Evolutionary conservation across 106 monocot species (phyloP).

Genomic region (Hemerocallis citrina): DNA sequence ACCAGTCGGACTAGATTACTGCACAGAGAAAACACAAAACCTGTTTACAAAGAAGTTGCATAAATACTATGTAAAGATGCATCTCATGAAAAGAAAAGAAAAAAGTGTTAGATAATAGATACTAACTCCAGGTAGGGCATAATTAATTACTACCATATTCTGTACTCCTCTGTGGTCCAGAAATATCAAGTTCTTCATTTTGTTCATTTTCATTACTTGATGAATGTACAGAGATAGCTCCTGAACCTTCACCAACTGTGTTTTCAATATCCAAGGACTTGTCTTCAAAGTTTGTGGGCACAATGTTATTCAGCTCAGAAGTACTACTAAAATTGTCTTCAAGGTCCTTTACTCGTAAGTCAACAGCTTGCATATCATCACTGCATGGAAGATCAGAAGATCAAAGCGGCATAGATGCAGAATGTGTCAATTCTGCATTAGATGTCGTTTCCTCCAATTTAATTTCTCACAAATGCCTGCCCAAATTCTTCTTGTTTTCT

Average conservation of each 20-base stretch:
- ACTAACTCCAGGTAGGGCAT: background rate
- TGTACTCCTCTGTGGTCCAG: slow-evolving; percentile 17
- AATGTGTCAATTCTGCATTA: background rate
- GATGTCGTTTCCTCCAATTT: slow-evolving; percentile 2
- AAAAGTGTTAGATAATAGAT: too few relatives aligned
- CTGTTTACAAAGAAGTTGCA: slow-evolving; percentile 18
- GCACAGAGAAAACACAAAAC: slow-evolving; percentile 86
- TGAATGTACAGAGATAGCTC: background rate
- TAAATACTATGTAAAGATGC: background rate
- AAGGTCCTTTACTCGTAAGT: background rate
- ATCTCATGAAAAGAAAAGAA: background rate
- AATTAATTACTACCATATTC: slow-evolving; percentile 3
- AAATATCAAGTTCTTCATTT: too few relatives aligned
- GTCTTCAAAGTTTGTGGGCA: slow-evolving; percentile 1
- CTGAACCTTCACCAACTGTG: background rate
- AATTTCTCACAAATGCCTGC: background rate
- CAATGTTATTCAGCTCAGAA: slow-evolving; percentile 3
- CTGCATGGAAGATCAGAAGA: background rate
- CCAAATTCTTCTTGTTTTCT: slow-evolving; percentile 15
- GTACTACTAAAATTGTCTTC: background rate
- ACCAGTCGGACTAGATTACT: slow-evolving; percentile 55
- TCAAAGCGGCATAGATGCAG: background rate
- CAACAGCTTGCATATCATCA: slow-evolving; percentile 2
- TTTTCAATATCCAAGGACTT: slow-evolving; percentile 5
- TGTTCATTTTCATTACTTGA: slow-evolving; percentile 8